Evolutionary conservation across 768 basidiomycete genomes (phyloP).

Genomic region (Inosperma sp.): DNA sequence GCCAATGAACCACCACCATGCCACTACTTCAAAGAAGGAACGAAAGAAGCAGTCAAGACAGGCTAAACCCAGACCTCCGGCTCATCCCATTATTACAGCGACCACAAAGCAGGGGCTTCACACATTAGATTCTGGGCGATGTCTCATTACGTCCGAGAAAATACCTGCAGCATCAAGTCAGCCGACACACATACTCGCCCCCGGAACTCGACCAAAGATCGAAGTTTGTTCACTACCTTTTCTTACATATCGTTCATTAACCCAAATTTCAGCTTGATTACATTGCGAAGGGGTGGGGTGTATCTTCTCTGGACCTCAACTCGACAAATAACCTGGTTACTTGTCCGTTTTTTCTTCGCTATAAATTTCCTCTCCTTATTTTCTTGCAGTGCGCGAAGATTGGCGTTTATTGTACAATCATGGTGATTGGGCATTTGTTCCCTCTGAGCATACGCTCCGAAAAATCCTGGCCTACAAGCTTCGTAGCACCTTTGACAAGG

Average conservation of each 20-base stretch:
- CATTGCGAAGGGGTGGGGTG: background rate
- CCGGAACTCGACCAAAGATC: background rate
- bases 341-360: constrained; percentile 1
- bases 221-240: background rate
- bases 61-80: background rate
- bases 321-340: constrained; percentile 2
- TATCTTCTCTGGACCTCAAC: background rate
- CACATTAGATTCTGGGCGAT: background rate
- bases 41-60: no score
- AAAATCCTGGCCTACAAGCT: background rate
- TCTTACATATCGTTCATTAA: background rate
- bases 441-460: background rate
- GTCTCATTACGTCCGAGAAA: constrained; percentile 2
- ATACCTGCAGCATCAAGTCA: background rate
- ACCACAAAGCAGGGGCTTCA: background rate
- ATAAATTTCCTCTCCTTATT: background rate
- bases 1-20: no score
- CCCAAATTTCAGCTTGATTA: background rate
- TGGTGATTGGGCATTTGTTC: constrained; percentile 3
- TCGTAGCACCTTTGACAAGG: background rate
- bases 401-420: constrained; percentile 4
- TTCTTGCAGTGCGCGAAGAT: background rate
- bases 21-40: no score
- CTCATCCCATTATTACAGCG: background rate
- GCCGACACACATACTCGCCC: background rate